Base-by-base conservation (phyloP, 306 rosid genomes). In the Prinsepia uniflora region DNA sequence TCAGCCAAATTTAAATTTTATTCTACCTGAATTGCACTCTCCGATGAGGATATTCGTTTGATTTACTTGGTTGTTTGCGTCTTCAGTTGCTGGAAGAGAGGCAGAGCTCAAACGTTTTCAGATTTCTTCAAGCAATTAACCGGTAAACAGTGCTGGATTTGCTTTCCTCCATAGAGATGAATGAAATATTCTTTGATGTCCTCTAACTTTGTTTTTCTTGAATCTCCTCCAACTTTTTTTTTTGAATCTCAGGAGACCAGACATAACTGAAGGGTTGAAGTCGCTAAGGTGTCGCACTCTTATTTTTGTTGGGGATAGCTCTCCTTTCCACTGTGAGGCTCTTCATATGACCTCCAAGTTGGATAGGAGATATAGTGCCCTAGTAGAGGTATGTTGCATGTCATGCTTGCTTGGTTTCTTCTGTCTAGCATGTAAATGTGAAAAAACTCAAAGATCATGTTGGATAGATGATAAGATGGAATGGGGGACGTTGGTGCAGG, bases 261-360 rank as follows among this genome's bases (percentile, higher is more conserved):
- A 92, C 82, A 86, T 92, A 55, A 85, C 92, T 0, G 82, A 85
- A 42, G 92, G 96, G 49, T 75, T 92, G 81, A 90, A 83, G 82
- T 76, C 81, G 50, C 73, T 92, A 53, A 84, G 76, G 81, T 92
- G 98, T 39, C 92, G 98, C n/a, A 88, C 96, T 0, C 96, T 89
- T 65, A 88, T 92, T 47, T 92, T 89, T 68, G 92, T 92, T 20
- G 98, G 98, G 77, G 98, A 92, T 72, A 88, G 89, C 80, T 92
- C 98, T 45, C 98, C 98, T 52, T 92, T 90, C 82, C 98, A 92
- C 79, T 80, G 88, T 1, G 98, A 92, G 83, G 96, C 98, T 62
- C 84, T 92, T 41, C 78, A 90, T 73, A 90, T 92, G 98, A 82
- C 92, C 63, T 80, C 96, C 20, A 92, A 89, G 78, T 77, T 90